A percentile compares a stretch with the other conserved stretches of the same genome.
Evolutionary conservation across 1,284 basidiomycete genomes (phyloP).

Genomic region (Tylopilus sp.): DNA sequence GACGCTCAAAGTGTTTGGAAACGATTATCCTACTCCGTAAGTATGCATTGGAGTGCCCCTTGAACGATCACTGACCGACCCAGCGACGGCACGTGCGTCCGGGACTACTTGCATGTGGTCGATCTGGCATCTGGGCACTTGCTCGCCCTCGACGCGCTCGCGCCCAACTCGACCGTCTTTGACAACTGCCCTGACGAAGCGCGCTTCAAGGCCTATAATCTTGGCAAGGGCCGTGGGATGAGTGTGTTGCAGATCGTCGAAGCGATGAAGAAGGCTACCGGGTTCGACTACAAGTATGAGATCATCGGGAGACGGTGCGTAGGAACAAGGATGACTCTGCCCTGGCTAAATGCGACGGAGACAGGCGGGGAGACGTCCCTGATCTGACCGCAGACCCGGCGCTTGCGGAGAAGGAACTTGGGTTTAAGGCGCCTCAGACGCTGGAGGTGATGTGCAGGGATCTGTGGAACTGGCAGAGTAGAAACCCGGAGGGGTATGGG

Average conservation of each 20-base stretch:
- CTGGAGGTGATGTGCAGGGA: conserved; percentile 90
- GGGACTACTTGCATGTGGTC: conserved; percentile 97
- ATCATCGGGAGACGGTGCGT: conserved; percentile 84
- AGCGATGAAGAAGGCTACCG: conserved; percentile 91
- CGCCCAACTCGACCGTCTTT: conserved; percentile 54
- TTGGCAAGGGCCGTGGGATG: conserved; percentile 90
- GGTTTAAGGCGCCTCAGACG: conserved; percentile 80
- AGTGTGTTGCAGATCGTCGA: conserved; percentile 92
- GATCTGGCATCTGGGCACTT: conserved; percentile 94
- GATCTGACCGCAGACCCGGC: conserved; percentile 93
- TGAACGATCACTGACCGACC: conserved; percentile 10
- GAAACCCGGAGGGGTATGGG: conserved; percentile 73
- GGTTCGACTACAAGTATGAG: conserved; percentile 84
- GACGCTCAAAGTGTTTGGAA: conserved; percentile 90
- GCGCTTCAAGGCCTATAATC: conserved; percentile 91
- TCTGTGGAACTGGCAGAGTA: conserved; percentile 90
- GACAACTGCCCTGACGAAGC: conserved; percentile 49
- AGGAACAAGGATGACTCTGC: not conserved
- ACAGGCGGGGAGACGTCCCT: conserved; percentile 91
- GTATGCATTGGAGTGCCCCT: conserved; percentile 24
- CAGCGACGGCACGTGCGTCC: conserved; percentile 93
- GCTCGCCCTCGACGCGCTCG: conserved; percentile 83
- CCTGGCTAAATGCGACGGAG: conserved; percentile 11
- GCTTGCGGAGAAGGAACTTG: conserved; percentile 89
- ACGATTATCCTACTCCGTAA: conserved; percentile 93